These are phyloP conservation scores for Gymnopilus dilepis DNA, from an alignment of 768 basidiomycete genomes.

Conservation along the genomic window DNA sequence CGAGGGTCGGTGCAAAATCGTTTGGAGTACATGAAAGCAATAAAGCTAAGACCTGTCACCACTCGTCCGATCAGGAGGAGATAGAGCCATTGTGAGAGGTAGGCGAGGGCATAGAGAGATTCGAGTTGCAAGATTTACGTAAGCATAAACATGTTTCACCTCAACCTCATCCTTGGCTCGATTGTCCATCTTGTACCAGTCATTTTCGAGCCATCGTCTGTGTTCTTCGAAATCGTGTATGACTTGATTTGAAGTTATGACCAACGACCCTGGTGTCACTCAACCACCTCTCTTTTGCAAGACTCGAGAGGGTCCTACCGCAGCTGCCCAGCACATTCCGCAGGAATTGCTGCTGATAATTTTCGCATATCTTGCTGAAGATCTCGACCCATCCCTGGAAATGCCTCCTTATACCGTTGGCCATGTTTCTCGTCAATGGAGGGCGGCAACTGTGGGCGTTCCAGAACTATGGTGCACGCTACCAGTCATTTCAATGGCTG, in stretches of 20 bases:
- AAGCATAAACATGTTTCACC: too few relatives aligned
- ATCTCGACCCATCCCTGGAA: neutral
- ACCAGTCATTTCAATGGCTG: neutral
- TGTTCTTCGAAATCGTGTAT: too few relatives aligned
- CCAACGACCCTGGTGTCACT: too few relatives aligned
- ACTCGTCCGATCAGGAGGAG: conserved; percentile 75
- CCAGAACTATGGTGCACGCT: neutral
- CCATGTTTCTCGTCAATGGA: neutral
- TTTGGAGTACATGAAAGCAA: conserved; percentile 71
- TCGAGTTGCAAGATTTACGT: too few relatives aligned
- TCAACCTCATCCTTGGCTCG: too few relatives aligned
- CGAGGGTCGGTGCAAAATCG: conserved; percentile 73
- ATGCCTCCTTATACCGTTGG: neutral
- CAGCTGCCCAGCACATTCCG: too few relatives aligned
- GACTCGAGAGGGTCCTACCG: too few relatives aligned
- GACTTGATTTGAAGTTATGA: too few relatives aligned
- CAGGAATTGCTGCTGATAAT: too few relatives aligned
- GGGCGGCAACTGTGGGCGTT: neutral
- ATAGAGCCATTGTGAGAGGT: conserved; percentile 62
- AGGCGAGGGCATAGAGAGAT: conserved; percentile 69
- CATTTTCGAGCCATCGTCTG: too few relatives aligned
- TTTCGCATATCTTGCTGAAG: neutral
- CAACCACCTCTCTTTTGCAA: too few relatives aligned
- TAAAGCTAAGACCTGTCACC: conserved; percentile 63
- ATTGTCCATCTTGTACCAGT: too few relatives aligned